Base-by-base conservation (phyloP, 2,329 filamentous ascomycete genomes). In the Neoascochyta sp. region DNA sequence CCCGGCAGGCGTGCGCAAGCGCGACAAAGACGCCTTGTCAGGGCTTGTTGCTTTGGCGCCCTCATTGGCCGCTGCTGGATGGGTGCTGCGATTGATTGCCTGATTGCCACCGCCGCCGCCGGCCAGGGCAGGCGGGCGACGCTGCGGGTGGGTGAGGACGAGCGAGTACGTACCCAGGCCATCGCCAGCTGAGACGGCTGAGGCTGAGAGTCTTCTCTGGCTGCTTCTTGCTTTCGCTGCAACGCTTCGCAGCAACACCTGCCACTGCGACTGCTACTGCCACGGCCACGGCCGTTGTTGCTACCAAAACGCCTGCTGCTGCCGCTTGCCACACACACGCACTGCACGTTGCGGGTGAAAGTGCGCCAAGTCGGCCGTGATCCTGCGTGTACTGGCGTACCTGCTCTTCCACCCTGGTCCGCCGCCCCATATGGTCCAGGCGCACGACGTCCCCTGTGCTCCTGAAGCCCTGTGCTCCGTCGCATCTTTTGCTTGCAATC, bases 1-100 rank as follows among this genome's bases (percentile, higher is more conserved):
- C 40, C 36, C 26, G 33, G 24, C 20, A 34, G 31, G 32, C 29
- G 37, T 49, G 46, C 44, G 42, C 50, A 44, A 50, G 48, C 42
- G 41, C 45, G 39, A 33, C 29, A 34, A 35, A 36, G 29, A 35
- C 47, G 45, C 45, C 44, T 34, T 33, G 31, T 24, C 41, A 23
- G 26, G 13, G 24, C n/a, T n/a, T n/a, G n/a, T n/a, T 27, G 24
- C 28, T 25, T 31, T 17, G 26, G 14, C 7, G 29, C 26, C 27
- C 5, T 22, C 29, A 47, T 46, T 50, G 44, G 44, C 30, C 28
- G 28, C 34, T 32, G 30, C 35, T 39, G 34, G 32, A 15, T 22
- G 19, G 8, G 8, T 21, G 19, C 19, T 21, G 7, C 19, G 19
- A 7, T 21, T 21, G 19, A n/a, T n/a, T n/a, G n/a, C 19, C n/a